These are phyloP conservation scores for Chaetomium sp. DNA, from an alignment of 2,329 filamentous ascomycete species.

Conservation along the genomic window DNA sequence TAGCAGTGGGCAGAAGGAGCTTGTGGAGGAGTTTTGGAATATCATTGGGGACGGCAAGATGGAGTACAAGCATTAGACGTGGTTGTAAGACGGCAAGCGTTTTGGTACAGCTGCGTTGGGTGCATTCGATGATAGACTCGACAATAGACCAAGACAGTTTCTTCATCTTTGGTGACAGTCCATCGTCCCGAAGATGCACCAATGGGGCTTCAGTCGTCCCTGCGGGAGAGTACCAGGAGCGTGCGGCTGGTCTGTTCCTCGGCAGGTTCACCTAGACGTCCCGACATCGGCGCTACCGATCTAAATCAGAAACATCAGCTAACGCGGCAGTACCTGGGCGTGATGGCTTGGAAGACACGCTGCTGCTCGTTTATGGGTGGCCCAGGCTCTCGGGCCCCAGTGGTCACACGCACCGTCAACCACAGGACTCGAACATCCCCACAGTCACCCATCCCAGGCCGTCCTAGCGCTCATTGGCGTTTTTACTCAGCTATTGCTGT, in stretches of 20 bases:
- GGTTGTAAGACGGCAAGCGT: not conserved
- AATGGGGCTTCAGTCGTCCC: not conserved
- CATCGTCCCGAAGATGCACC: not conserved
- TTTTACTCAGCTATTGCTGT: not conserved
- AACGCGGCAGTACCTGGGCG: not conserved
- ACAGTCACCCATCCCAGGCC: not conserved
- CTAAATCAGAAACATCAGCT: not conserved
- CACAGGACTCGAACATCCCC: no score
- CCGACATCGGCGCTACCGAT: not conserved
- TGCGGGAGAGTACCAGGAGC: not conserved
- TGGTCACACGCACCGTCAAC: not conserved
- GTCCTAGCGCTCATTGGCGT: no score
- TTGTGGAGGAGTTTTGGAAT: constrained; percentile 66
- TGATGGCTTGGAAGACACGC: not conserved
- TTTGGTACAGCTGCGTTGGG: not conserved
- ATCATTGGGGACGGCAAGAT: constrained; percentile 58
- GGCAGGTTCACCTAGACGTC: not conserved
- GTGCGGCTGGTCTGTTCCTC: not conserved
- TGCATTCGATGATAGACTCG: not conserved
- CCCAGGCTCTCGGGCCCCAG: not conserved
- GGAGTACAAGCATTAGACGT: constrained; percentile 44
- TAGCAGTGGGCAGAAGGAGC: constrained; percentile 59
- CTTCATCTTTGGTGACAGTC: not conserved
- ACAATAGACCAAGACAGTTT: constrained; percentile 1
- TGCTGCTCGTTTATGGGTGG: not conserved